A percentile compares a stretch with the other conserved stretches of the same genome.
Conservation (phyloP, 2,329 filamentous ascomycete species). For the Mycosphaerella sp. region DNA sequence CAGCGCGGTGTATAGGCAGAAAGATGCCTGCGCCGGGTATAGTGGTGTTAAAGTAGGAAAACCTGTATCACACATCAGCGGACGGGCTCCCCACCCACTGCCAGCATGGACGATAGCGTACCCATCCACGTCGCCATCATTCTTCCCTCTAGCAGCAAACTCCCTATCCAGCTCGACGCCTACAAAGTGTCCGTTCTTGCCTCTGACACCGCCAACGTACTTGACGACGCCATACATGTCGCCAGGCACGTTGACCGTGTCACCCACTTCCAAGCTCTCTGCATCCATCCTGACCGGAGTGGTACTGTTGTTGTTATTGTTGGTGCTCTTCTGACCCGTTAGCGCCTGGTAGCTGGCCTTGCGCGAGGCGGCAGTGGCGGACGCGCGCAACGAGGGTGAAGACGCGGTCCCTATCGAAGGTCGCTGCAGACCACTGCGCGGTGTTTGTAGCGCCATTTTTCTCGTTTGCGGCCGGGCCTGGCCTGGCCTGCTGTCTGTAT, state of each 20-base stretch:
- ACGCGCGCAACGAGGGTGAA: slow-evolving; percentile 38
- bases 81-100: background rate
- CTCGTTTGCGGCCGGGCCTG: background rate
- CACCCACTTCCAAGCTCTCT: slow-evolving; percentile 63
- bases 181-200: slow-evolving; percentile 86
- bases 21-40: slow-evolving; percentile 85
- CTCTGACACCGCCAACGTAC: slow-evolving; percentile 78
- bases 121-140: slow-evolving; percentile 94
- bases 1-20: slow-evolving; percentile 74
- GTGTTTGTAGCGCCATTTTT: slow-evolving; percentile 40
- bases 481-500: no score
- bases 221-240: slow-evolving; percentile 86
- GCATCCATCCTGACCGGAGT: slow-evolving; percentile 40
- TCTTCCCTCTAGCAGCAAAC: slow-evolving; percentile 80
- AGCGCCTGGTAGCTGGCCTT: slow-evolving; percentile 67
- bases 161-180: slow-evolving; percentile 82
- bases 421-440: slow-evolving; percentile 35
- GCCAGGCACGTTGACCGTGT: slow-evolving; percentile 83
- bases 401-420: slow-evolving; percentile 39
- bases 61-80: slow-evolving; percentile 1
- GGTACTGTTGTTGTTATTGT: slow-evolving; percentile 9
- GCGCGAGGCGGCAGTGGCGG: slow-evolving; percentile 50
- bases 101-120: slow-evolving; percentile 35
- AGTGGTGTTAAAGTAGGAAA: slow-evolving; percentile 71
- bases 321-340: slow-evolving; percentile 50